Percentiles rank a stretch among this genome's conserved stretches.
Conservation (phyloP, 1,284 basidiomycete species). For the Rhodotorula sp. region DNA sequence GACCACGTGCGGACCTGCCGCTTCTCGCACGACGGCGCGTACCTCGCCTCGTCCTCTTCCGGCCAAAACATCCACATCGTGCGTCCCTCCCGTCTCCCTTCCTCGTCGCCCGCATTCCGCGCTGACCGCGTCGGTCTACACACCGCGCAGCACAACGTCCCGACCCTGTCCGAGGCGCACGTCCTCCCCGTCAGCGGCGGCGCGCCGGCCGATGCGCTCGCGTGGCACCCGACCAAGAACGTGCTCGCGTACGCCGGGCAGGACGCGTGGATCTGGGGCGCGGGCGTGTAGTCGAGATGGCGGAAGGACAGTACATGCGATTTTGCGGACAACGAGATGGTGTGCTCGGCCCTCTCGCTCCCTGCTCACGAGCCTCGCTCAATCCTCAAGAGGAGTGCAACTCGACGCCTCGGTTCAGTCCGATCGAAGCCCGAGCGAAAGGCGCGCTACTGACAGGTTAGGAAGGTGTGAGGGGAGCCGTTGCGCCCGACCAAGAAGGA, state of each 20-base stretch:
- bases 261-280: slow-evolving; percentile 26
- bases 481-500: too few relatives aligned
- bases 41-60: slow-evolving; percentile 27
- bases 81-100: not conserved
- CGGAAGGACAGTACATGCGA: too few relatives aligned
- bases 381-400: too few relatives aligned
- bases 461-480: too few relatives aligned
- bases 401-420: too few relatives aligned
- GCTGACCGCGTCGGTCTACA: slow-evolving; percentile 14
- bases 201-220: slow-evolving; percentile 20
- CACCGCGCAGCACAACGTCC: slow-evolving; percentile 5
- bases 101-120: not conserved
- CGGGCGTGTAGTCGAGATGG: not conserved
- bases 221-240: slow-evolving; percentile 38
- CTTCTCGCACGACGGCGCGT: slow-evolving; percentile 38
- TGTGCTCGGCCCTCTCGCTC: too few relatives aligned
- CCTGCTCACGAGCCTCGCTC: too few relatives aligned
- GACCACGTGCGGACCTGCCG: slow-evolving; percentile 25
- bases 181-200: too few relatives aligned
- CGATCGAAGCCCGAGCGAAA: too few relatives aligned
- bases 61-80: slow-evolving; percentile 34
- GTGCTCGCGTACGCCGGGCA: slow-evolving; percentile 37
- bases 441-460: too few relatives aligned
- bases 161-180: not conserved
- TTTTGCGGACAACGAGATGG: too few relatives aligned